phyloP scores from a whole-genome alignment of 2,329 filamentous ascomycete genomes.

The Pseudogymnoascus verrucosus region DNA sequence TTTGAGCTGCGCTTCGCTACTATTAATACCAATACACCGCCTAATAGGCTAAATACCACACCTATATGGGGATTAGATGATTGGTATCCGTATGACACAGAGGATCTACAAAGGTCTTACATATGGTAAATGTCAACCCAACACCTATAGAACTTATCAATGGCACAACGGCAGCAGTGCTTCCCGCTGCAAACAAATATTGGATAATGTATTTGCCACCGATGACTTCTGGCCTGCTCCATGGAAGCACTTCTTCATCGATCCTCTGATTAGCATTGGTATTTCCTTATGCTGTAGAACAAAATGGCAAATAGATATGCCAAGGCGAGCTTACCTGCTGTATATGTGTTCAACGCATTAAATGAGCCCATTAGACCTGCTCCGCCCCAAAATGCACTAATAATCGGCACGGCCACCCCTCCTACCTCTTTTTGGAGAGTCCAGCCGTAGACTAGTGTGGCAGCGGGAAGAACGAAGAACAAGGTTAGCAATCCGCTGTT shows the following conservation, averaged over 20 bases:
- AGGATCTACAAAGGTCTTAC: not conserved
- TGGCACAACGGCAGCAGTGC: constrained; percentile 23
- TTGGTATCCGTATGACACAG: not conserved
- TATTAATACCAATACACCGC: not conserved
- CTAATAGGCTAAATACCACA: not conserved
- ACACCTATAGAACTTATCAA: constrained; percentile 26
- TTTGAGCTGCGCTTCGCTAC: not conserved
- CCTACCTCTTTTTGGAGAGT: constrained; percentile 28
- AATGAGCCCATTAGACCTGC: constrained; percentile 32
- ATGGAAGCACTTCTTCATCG: constrained; percentile 22
- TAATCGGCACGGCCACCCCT: constrained; percentile 29
- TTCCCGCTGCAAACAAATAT: constrained; percentile 23
- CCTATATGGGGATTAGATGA: not conserved
- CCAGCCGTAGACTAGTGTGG: constrained; percentile 31
- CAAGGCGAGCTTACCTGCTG: constrained; percentile 26
- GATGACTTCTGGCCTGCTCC: constrained; percentile 23
- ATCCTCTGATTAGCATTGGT: not conserved
- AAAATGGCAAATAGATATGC: not conserved
- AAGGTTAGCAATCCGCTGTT: constrained; percentile 27
- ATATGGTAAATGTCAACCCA: constrained; percentile 14
- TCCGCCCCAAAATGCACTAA: constrained; percentile 28
- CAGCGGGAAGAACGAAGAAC: constrained; percentile 27
- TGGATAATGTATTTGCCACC: constrained; percentile 28
- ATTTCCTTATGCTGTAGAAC: not conserved
- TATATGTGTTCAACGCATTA: constrained; percentile 33